A percentile compares a stretch with the other conserved stretches of the same genome.
These are phyloP conservation scores for Saccharomycopsis phalli DNA, from an alignment of 1,139 yeast genomes.

Conservation along the genomic window DNA sequence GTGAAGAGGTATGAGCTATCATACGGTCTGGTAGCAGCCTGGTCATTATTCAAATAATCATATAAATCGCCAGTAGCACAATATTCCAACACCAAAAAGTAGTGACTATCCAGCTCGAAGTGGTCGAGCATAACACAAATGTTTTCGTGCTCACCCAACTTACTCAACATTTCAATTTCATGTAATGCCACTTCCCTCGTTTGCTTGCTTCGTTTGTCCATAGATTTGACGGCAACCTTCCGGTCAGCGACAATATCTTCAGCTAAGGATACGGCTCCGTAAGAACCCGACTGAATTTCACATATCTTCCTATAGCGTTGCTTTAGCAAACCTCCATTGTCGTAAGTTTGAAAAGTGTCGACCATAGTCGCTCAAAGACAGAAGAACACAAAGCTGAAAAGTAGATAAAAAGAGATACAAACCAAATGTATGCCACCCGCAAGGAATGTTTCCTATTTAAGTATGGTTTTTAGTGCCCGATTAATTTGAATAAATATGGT, in stretches of 20 bases:
- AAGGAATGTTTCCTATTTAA: too few relatives aligned
- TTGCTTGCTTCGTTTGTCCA: constrained; percentile 27
- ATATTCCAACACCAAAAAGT: constrained; percentile 68
- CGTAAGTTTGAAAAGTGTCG: constrained; percentile 22
- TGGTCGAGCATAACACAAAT: constrained; percentile 62
- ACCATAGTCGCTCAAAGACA: too few relatives aligned
- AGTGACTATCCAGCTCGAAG: constrained; percentile 45
- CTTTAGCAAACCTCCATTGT: constrained; percentile 40
- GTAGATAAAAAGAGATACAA: too few relatives aligned
- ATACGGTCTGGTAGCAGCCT: constrained; percentile 33
- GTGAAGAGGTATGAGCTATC: constrained; percentile 23
- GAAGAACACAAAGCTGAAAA: too few relatives aligned
- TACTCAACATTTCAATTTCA: constrained; percentile 55
- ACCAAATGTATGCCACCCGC: too few relatives aligned
- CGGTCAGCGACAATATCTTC: constrained; percentile 39
- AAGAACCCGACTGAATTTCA: constrained; percentile 74
- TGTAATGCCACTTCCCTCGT: constrained; percentile 39
- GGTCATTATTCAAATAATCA: constrained; percentile 67
- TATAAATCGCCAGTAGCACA: constrained; percentile 84
- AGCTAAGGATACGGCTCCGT: constrained; percentile 60
- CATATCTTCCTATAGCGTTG: constrained; percentile 50
- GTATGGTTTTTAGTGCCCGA: too few relatives aligned
- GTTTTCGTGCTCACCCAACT: constrained; percentile 37
- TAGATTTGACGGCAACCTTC: constrained; percentile 66
- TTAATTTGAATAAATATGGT: too few relatives aligned